These are phyloP conservation scores for Moringa oleifera DNA, from an alignment of 345 rosid genomes.

Conservation along the genomic window DNA sequence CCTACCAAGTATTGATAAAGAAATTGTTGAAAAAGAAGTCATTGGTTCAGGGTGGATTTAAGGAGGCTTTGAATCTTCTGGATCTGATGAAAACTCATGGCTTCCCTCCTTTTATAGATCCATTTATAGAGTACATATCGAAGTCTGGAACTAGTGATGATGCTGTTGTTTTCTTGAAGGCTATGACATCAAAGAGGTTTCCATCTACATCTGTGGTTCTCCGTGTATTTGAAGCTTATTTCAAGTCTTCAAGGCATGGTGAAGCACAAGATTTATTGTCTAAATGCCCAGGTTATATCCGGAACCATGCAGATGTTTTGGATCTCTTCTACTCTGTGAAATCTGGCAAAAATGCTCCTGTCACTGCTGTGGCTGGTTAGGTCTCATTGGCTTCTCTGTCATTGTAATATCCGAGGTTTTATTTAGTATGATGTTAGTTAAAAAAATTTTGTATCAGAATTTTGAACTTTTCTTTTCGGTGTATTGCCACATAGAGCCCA, in stretches of 20 bases:
- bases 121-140: conserved; percentile 61
- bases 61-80: conserved; percentile 58
- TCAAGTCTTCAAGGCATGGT: conserved; percentile 54
- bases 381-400: conserved; percentile 15
- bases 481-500: neutral
- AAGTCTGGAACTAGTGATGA: conserved; percentile 58
- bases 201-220: conserved; percentile 65
- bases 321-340: conserved; percentile 62
- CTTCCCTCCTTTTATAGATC: conserved; percentile 69
- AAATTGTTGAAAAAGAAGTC: conserved; percentile 51
- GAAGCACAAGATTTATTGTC: conserved; percentile 76
- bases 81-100: conserved; percentile 71
- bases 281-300: conserved; percentile 56
- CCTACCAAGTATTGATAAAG: conserved; percentile 53
- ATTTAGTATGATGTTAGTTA: conserved; percentile 18
- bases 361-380: conserved; percentile 27
- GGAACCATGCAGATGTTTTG: conserved; percentile 73
- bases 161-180: conserved; percentile 56
- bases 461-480: conserved; percentile 1
- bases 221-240: conserved; percentile 52
- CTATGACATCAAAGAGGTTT: conserved; percentile 60
- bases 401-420: too few relatives aligned
- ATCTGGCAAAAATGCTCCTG: conserved; percentile 21
- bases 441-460: conserved; percentile 13
- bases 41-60: conserved; percentile 57